These are phyloP conservation scores for Suillus plorans DNA, from an alignment of 768 basidiomycete genomes.

Conservation along the genomic window DNA sequence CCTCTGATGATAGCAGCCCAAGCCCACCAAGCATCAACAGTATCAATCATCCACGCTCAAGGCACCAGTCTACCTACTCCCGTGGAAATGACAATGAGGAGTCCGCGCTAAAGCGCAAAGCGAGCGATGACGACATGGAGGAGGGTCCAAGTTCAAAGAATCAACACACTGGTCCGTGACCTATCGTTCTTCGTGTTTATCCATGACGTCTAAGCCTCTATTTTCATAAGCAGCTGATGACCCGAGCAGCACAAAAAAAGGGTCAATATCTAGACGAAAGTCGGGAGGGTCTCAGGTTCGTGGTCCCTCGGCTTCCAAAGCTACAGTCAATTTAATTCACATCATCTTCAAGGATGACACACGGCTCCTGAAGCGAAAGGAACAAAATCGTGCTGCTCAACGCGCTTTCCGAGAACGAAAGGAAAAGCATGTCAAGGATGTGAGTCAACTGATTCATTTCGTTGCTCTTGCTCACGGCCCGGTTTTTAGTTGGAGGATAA, in stretches of 20 bases:
- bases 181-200: not conserved
- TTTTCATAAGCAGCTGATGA: conserved; percentile 21
- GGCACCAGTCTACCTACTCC: conserved; percentile 13
- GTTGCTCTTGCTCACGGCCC: not conserved
- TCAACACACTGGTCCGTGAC: conserved; percentile 57
- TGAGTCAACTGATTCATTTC: conserved; percentile 41
- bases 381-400: conserved; percentile 96
- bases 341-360: conserved; percentile 56
- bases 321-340: conserved; percentile 4
- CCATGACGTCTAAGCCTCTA: not conserved
- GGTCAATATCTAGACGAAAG: conserved; percentile 35
- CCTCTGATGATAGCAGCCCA: conserved; percentile 77
- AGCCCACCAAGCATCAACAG: conserved; percentile 60
- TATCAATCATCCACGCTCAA: conserved; percentile 24
- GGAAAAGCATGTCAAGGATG: conserved; percentile 96
- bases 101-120: conserved; percentile 71
- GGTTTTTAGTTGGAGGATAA: conserved; percentile 79
- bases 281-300: conserved; percentile 40
- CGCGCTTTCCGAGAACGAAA: conserved; percentile 96
- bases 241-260: conserved; percentile 25
- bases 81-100: conserved; percentile 43
- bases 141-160: conserved; percentile 68
- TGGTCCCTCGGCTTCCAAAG: not conserved
- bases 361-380: conserved; percentile 84
- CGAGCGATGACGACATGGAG: conserved; percentile 59